Percentiles rank a stretch among this genome's conserved stretches.
Conservation (phyloP, 2,329 filamentous ascomycete genomes). For the Paraphaeosphaeria minitans region DNA sequence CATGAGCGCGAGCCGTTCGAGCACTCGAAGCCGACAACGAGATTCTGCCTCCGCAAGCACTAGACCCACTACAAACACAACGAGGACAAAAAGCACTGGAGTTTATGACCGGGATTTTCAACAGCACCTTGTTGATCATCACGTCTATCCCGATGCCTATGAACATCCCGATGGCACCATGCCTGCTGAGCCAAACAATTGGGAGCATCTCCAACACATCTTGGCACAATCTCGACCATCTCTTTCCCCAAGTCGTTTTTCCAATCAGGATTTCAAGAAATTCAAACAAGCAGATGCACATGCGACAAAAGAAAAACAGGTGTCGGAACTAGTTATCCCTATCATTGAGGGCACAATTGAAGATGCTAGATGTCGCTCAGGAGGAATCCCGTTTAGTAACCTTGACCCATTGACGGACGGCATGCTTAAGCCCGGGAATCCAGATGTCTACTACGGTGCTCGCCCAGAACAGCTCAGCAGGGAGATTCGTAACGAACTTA, state of each 20-base stretch:
- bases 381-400: slow-evolving; percentile 27
- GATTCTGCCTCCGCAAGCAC: too few species aligned
- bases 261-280: too few species aligned
- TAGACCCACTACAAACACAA: too few species aligned
- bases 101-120: too few species aligned
- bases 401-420: slow-evolving; percentile 21
- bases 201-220: too few species aligned
- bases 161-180: too few species aligned
- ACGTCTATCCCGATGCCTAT: too few species aligned
- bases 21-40: not conserved
- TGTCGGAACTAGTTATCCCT: slow-evolving; percentile 42
- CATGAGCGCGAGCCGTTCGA: not conserved
- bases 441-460: slow-evolving; percentile 40
- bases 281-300: slow-evolving; percentile 21
- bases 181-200: too few species aligned
- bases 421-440: slow-evolving; percentile 28
- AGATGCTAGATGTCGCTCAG: slow-evolving; percentile 28
- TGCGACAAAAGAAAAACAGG: slow-evolving; percentile 44
- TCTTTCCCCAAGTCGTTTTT: too few species aligned
- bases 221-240: too few species aligned
- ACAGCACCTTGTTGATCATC: too few species aligned
- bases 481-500: slow-evolving; percentile 32
- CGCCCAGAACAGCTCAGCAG: slow-evolving; percentile 34
- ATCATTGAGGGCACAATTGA: slow-evolving; percentile 28
- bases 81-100: too few species aligned